A percentile compares a stretch with the other conserved stretches of the same genome.
Conservation (phyloP, 169 alveolate species). For the Plasmodium berghei region DNA sequence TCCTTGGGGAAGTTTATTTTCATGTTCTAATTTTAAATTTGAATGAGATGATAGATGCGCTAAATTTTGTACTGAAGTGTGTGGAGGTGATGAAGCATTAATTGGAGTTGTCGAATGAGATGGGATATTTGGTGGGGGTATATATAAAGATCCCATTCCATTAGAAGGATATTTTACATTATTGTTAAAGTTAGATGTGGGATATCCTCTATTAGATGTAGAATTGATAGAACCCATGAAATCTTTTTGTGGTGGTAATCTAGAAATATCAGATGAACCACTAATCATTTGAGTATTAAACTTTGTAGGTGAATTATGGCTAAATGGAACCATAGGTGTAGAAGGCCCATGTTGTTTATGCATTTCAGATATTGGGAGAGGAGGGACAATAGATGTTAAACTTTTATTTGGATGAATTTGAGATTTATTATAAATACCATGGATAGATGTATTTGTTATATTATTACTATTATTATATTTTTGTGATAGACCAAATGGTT, state of each 20-base stretch:
- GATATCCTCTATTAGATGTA: not conserved
- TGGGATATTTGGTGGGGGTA: slow-evolving; percentile 5
- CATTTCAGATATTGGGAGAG: slow-evolving; percentile 11
- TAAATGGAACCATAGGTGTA: not conserved
- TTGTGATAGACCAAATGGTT: slow-evolving; percentile 30
- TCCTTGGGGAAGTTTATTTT: not conserved
- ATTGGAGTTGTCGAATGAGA: slow-evolving; percentile 18
- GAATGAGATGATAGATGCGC: not conserved
- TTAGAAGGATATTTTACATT: slow-evolving; percentile 7
- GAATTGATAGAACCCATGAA: too few species aligned
- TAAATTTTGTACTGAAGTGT: slow-evolving; percentile 17
- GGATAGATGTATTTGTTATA: too few species aligned
- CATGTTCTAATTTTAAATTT: slow-evolving; percentile 20
- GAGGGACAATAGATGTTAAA: slow-evolving; percentile 8
- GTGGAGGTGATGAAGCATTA: slow-evolving; percentile 8
- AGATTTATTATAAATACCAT: too few species aligned
- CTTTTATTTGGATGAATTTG: not conserved
- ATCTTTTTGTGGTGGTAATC: not conserved
- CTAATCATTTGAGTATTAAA: slow-evolving; percentile 5
- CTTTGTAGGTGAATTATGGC: not conserved
- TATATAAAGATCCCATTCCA: not conserved
- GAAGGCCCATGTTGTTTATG: not conserved
- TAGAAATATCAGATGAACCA: slow-evolving; percentile 1
- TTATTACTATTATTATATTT: too few species aligned
- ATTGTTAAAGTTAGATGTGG: not conserved